Percentiles rank a stretch among this genome's conserved stretches.
phyloP scores from a whole-genome alignment of 2,329 filamentous ascomycete species.

The Hypoxylon sp. region DNA sequence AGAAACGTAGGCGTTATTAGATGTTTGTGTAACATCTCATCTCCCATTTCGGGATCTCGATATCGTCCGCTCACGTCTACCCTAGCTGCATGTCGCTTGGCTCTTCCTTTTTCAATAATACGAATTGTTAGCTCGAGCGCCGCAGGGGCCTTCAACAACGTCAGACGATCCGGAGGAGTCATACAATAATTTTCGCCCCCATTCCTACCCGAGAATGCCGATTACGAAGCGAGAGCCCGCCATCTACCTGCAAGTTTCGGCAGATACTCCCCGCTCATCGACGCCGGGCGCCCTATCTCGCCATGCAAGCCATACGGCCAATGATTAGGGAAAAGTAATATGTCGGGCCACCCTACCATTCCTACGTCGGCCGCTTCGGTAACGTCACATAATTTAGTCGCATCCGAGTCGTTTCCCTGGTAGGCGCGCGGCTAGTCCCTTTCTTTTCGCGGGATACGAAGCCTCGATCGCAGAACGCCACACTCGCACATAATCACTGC shows the following conservation, averaged over 20 bases:
- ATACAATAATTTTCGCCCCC: constrained; percentile 8
- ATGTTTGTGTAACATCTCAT: neutral
- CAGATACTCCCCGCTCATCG: constrained; percentile 9
- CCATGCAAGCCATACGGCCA: constrained; percentile 6
- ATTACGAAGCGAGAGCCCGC: constrained; percentile 9
- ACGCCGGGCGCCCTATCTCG: constrained; percentile 12
- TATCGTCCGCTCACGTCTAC: neutral
- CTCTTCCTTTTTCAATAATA: neutral
- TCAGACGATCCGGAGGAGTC: neutral
- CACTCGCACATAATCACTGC: neutral
- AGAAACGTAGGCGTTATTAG: neutral
- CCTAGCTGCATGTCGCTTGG: neutral
- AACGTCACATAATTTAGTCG: constrained; percentile 25
- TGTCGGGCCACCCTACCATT: constrained; percentile 9
- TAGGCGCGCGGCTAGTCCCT: constrained; percentile 12
- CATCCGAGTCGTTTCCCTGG: constrained; percentile 5
- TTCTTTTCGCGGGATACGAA: neutral
- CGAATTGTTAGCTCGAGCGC: neutral
- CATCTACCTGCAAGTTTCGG: constrained; percentile 12
- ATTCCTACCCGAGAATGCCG: constrained; percentile 3
- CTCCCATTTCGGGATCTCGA: neutral
- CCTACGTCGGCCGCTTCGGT: constrained; percentile 16
- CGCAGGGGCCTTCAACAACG: neutral
- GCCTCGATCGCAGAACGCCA: neutral
- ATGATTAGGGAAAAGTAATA: constrained; percentile 1